These are phyloP conservation scores for Trichoderma atroviride DNA, from an alignment of 2,329 filamentous ascomycete species.

Conservation along the genomic window DNA sequence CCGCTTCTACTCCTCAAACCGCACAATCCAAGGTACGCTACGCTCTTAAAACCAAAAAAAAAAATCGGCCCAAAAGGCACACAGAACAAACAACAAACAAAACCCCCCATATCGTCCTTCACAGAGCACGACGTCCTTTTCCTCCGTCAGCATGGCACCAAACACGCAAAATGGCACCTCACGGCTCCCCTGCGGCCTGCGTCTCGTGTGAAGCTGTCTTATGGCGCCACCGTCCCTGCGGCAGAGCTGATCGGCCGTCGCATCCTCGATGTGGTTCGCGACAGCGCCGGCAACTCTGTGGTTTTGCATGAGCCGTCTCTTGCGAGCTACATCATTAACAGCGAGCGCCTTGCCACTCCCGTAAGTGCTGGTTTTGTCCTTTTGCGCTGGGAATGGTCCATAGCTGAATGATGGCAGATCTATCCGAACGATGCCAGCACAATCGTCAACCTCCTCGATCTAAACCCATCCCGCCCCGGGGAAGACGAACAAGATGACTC, in stretches of 20 bases:
- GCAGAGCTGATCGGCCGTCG: conserved; percentile 65
- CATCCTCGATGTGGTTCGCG: conserved; percentile 60
- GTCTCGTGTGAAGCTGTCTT: conserved; percentile 40
- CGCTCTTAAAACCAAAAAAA: not conserved
- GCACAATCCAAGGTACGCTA: conserved; percentile 35
- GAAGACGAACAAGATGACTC: conserved; percentile 38
- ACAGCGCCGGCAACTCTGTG: conserved; percentile 53
- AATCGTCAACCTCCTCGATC: conserved; percentile 75
- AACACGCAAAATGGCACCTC: conserved; percentile 44
- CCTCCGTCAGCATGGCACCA: conserved; percentile 44
- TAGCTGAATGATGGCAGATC: conserved; percentile 33
- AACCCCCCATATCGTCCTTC: not conserved
- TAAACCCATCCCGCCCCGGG: conserved; percentile 58
- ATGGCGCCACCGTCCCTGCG: conserved; percentile 53
- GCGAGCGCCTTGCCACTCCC: conserved; percentile 73
- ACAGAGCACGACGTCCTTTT: conserved; percentile 47
- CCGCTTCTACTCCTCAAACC: conserved; percentile 34
- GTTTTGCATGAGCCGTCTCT: conserved; percentile 67
- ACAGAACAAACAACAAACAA: not conserved
- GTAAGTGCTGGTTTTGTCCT: conserved; percentile 26
- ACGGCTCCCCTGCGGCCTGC: conserved; percentile 41
- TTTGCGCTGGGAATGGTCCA: not conserved
- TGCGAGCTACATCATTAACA: conserved; percentile 71
- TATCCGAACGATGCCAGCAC: conserved; percentile 76
- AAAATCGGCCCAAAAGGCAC: not conserved